Base-by-base conservation (phyloP, 345 rosid species). In the Xanthoceras sorbifolium region DNA sequence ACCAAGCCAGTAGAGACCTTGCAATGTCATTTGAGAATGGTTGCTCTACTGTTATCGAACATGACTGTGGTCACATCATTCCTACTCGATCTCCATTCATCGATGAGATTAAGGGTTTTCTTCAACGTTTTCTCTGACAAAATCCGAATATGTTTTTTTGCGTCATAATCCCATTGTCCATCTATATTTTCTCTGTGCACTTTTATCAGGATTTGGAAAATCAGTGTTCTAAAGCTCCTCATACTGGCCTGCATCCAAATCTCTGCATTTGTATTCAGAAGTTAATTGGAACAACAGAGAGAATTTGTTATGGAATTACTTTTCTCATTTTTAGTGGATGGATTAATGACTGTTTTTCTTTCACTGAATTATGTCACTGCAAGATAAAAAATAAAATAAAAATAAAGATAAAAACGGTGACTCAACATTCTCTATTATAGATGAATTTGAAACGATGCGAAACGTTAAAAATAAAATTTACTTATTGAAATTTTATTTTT, bases 41-140 rank as follows among this genome's bases (percentile, higher is more conserved):
- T 31, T 85, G 89, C 66, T 82, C 87, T 44, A 84, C 87, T 64
- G 69, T 91, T 31, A 82, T 97, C 26, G 93, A 90, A 85, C 99
- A 94, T 50, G 92, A 92, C 59, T 86, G 74, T 64, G 99, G 99
- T 54, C 99, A 97, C 70, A 94, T 94, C 60, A 91, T 94, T 75
- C 97, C 99, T 44, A 86, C 97, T 11, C 83, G 91, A 25, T 71
- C 88, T 69, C 97, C 98, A 40, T 90, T 85, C 69, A 88, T 94
- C 1, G 92, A 92, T 40, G 82, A 87, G 74, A 84, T 92, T 40
- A 92, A 84, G 87, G 77, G 80, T 70, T 97, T 93, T 69, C 94
- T 94, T 61, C 79, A 78, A 36, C 89, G 88, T 31, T 97, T 94
- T 81, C 74, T 85, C 28, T 91, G 86, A 85, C 74, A n/a, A 52